Evolutionary conservation across 306 rosid genomes (phyloP), one percentile per base, ranked within the genome.

Genomic region (Pueraria montana): DNA sequence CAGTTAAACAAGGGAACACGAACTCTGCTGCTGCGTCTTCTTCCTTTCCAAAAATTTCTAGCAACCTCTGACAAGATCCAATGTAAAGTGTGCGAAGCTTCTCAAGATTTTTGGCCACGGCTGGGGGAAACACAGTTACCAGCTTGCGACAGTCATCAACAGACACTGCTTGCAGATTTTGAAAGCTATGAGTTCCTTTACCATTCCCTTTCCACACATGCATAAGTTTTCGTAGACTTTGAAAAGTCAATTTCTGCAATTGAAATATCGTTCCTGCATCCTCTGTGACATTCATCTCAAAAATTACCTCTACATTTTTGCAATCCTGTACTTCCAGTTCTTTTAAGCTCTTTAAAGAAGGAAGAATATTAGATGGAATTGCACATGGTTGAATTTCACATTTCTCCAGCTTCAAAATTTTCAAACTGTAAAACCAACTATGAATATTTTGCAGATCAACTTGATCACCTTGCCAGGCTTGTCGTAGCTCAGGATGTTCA

Each of bases 1-100:
- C 8, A 1, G 43, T 72, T 61, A 81, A 61, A 9, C 65, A 13
- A 61, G 79, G 84, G 30, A 81, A 72, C 42, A 13, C 53, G 72
- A 61, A 45, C 40, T n/a, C 4, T 3, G 6, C 20, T 3, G 11
- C 46, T 9, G 13, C 1, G 0, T 7, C 27, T 4, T 23, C 52
- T 81, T 81, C 79, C 43, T 30, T 46, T 32, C 30, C 74, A 61
- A 61, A 38, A 81, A 72, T 61, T 46, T 61, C 21, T 30, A 0
- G 27, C 84, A 80, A 61, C 4, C n/a, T 0, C 0, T 1, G 2
- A 81, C 40, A 36, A 36, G 40, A 36, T 0, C 40, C 0, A 5
- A 36, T 36, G 8, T 5, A 36, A 4, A 80, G 50, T 4, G 12
- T 4, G 13, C 71, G 40, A 3, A 80, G 79, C 52, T 55, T 80